phyloP scores from a whole-genome alignment of 2,329 filamentous ascomycete species.

The Allantophomopsis cytisporea region DNA sequence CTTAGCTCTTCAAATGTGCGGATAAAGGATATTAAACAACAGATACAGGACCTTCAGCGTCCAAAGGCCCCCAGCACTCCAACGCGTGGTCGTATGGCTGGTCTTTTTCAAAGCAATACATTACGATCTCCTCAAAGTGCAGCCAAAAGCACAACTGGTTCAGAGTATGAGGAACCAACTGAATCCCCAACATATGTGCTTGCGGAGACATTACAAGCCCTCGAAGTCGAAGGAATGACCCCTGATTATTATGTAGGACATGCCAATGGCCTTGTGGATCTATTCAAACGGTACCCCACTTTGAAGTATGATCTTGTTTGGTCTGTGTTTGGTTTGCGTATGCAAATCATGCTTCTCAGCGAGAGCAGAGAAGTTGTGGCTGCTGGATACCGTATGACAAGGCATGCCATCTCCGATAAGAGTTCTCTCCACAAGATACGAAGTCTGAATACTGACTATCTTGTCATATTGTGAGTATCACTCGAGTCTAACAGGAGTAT shows the following conservation, averaged over 20 bases:
- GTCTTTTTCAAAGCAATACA: constrained; percentile 28
- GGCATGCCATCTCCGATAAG: constrained; percentile 88
- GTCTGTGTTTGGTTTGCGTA: constrained; percentile 84
- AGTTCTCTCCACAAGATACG: constrained; percentile 82
- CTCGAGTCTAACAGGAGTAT: too few relatives aligned
- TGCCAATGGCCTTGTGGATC: constrained; percentile 82
- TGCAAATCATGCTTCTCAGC: constrained; percentile 92
- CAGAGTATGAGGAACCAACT: constrained; percentile 51
- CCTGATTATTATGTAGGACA: constrained; percentile 92
- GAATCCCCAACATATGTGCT: constrained; percentile 90
- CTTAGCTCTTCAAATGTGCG: constrained; percentile 73
- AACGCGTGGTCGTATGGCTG: constrained; percentile 36
- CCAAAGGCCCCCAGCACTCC: constrained; percentile 29
- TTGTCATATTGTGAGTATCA: constrained; percentile 57
- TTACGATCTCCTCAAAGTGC: constrained; percentile 44
- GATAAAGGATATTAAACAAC: constrained; percentile 46
- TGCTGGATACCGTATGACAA: constrained; percentile 82
- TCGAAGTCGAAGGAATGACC: constrained; percentile 77
- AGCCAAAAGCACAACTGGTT: constrained; percentile 39
- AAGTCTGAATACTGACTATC: constrained; percentile 76
- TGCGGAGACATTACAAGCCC: constrained; percentile 75
- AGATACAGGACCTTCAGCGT: constrained; percentile 44
- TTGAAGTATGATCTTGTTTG: constrained; percentile 95
- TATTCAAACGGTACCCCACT: constrained; percentile 88
- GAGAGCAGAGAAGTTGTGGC: constrained; percentile 93